phyloP scores from a whole-genome alignment of 345 rosid genomes.

The Salix koriyanagi region DNA sequence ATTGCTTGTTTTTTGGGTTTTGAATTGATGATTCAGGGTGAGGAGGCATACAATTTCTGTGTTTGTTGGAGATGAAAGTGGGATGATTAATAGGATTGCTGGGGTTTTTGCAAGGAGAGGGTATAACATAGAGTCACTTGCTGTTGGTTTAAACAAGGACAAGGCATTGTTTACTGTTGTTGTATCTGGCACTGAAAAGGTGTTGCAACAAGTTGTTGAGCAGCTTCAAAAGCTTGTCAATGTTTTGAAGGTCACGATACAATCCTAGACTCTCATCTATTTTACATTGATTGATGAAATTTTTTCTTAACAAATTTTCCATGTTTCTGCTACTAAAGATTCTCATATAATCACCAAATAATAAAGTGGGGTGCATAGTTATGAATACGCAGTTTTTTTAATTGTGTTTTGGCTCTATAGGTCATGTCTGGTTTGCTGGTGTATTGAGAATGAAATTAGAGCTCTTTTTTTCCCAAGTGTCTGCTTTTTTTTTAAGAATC shows the following conservation, averaged over 20 bases:
- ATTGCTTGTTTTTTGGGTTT: not conserved
- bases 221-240: conserved; percentile 96
- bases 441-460: too few species aligned
- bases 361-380: not conserved
- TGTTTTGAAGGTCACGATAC: conserved; percentile 64
- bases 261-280: not conserved
- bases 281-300: not conserved
- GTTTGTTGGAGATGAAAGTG: conserved; percentile 96
- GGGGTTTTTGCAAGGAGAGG: conserved; percentile 97
- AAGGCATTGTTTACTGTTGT: conserved; percentile 91
- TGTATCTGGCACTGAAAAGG: conserved; percentile 78
- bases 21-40: conserved; percentile 35
- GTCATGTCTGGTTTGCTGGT: too few species aligned
- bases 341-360: not conserved
- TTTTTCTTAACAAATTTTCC: not conserved
- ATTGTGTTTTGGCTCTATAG: too few species aligned
- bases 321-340: not conserved
- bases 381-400: not conserved
- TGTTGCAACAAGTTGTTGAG: conserved; percentile 77
- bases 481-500: too few species aligned
- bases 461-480: too few species aligned
- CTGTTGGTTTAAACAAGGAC: conserved; percentile 89
- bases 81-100: conserved; percentile 93
- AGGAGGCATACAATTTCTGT: conserved; percentile 83
- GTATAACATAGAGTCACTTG: conserved; percentile 94